Conservation (phyloP, 768 basidiomycete species). For the Naganishia friedmannii region DNA sequence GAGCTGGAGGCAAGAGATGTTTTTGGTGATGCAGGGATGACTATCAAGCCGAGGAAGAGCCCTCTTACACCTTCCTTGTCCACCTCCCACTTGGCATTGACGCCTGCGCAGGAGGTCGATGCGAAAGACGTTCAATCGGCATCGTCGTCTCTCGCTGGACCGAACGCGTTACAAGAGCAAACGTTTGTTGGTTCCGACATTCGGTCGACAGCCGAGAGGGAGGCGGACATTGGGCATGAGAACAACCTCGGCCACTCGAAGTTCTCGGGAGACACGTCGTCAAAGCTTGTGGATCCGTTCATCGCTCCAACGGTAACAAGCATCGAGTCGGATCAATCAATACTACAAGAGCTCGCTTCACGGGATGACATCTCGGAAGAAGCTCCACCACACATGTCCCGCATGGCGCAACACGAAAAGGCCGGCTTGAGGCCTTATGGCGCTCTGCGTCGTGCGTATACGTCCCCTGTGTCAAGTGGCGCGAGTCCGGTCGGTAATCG, state of each 20-base stretch:
- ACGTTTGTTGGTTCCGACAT: background rate
- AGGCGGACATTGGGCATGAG: background rate
- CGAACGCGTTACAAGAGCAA: background rate
- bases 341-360: too few species aligned
- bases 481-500: background rate
- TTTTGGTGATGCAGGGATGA: background rate
- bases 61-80: too few species aligned
- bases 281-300: too few species aligned
- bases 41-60: background rate
- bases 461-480: background rate
- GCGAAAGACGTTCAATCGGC: background rate
- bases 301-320: too few species aligned
- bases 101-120: background rate
- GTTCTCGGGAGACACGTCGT: too few species aligned
- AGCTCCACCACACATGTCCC: background rate
- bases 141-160: background rate
- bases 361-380: background rate
- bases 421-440: slow-evolving; percentile 11
- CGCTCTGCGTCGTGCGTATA: slow-evolving; percentile 1
- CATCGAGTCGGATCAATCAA: background rate
- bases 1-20: background rate
- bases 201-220: background rate
- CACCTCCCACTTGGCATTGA: background rate
- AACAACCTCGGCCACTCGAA: too few species aligned
- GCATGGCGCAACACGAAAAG: slow-evolving; percentile 7